These are phyloP conservation scores for Colletotrichum magnum DNA, from an alignment of 2,329 filamentous ascomycete genomes.

Conservation along the genomic window DNA sequence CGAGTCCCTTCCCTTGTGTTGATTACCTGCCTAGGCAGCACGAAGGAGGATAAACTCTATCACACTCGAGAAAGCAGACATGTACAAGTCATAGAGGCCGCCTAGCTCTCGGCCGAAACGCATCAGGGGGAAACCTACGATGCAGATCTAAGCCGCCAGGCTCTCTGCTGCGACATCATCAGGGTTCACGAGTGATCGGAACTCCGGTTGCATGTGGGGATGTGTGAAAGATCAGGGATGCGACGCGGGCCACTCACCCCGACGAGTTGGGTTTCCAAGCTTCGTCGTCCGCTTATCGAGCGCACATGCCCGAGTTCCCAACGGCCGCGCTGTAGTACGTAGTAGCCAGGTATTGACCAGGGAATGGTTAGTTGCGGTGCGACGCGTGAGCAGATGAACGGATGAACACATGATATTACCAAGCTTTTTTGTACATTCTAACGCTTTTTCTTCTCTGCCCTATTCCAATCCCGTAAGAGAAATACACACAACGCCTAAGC, in stretches of 20 bases:
- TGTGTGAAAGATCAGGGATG: neutral
- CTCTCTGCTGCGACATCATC: neutral
- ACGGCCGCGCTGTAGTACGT: too few relatives aligned
- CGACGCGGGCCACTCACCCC: neutral
- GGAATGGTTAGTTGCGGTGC: neutral
- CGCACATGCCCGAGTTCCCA: neutral
- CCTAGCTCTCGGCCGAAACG: conserved; percentile 5
- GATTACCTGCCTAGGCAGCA: too few relatives aligned
- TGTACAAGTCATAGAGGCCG: neutral
- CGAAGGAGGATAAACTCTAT: too few relatives aligned
- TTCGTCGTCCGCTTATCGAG: neutral
- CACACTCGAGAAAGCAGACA: neutral
- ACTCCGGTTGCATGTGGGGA: neutral
- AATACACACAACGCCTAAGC: neutral
- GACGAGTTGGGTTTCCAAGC: neutral
- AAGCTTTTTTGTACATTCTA: neutral
- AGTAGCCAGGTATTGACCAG: too few relatives aligned
- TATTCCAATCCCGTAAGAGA: too few relatives aligned
- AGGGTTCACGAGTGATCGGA: neutral
- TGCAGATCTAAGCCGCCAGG: neutral
- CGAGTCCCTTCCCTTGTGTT: too few relatives aligned
- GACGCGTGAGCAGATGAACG: conserved; percentile 11
- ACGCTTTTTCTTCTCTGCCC: neutral
- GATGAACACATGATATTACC: neutral
- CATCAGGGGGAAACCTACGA: neutral